Evolutionary conservation across 176 grass and related monocot genomes (phyloP), one percentile per base, ranked within the genome.

Genomic region (Poa annua): DNA sequence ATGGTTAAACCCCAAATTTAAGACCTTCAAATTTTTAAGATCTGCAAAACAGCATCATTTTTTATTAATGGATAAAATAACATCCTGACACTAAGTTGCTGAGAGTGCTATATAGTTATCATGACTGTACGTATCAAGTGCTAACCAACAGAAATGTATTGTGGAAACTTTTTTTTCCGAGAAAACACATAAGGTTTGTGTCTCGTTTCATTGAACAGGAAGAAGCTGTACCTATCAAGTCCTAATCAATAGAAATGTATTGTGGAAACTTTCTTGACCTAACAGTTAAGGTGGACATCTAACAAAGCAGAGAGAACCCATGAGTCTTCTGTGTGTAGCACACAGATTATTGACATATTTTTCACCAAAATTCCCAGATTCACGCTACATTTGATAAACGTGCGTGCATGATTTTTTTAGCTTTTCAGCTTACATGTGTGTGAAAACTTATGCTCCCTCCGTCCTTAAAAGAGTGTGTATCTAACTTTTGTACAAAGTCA

Each of bases 1-100:
- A 77, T 84, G 25, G 78, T 93, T 98, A 86, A 92, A 98, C 17
- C 96, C 91, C 89, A 98, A 82, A 75, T 91, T 89, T 66, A 92
- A 82, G 60, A 76, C 49, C 77, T 92, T 94, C 83, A 97, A 87
- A 22, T 78, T 97, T 29, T 71, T 74, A 80, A 88, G 85, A 80
- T 78, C 92, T 94, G 87, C 20, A 83, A 86, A 72, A 19, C 53
- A 78, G 29, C 38, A 56, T 6, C 2, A 71, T 17, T 81, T 17
- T 81, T 49, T 33, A 41, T 41, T 41, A 77, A 77, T 55, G 9
- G 77, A 70, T 71, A 81, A 61, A 57, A 53, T 10, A 32, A 70
- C 24, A 81, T 4, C 41, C 70, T 33, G 66, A 17, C 2, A 88
- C 66, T 14, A 32, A 54, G 59, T 76, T 38, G 14, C 19, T 74